These are phyloP conservation scores for Calocybe cyanea DNA, from an alignment of 768 basidiomycete species.

Conservation along the genomic window DNA sequence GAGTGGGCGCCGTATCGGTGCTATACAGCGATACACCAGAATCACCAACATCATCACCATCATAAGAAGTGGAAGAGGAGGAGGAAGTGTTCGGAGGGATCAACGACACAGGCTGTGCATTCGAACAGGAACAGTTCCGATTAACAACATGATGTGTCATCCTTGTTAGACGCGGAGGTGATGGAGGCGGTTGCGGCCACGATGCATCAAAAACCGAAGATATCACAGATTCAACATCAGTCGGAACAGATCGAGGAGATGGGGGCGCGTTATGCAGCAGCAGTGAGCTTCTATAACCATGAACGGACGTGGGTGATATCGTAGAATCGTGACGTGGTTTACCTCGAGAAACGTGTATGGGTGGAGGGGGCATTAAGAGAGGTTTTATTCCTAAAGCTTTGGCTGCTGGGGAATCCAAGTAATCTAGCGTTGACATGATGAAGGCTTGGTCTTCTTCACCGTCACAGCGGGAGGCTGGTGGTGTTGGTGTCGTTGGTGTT, in stretches of 20 bases:
- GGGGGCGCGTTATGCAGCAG: slow-evolving; percentile 11
- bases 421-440: slow-evolving; percentile 39
- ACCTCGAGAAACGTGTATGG: slow-evolving; percentile 12
- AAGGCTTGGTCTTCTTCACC: slow-evolving; percentile 35
- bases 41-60: too few relatives aligned
- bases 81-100: too few relatives aligned
- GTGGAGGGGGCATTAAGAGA: slow-evolving; percentile 19
- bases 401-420: slow-evolving; percentile 42
- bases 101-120: too few relatives aligned
- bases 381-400: slow-evolving; percentile 34
- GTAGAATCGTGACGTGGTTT: slow-evolving; percentile 10
- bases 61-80: too few relatives aligned
- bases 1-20: too few relatives aligned
- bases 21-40: too few relatives aligned
- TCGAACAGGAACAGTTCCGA: too few relatives aligned
- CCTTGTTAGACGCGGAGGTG: slow-evolving; percentile 5
- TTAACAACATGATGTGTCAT: neutral
- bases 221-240: slow-evolving; percentile 30
- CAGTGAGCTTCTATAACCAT: too few relatives aligned
- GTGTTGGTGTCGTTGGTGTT: slow-evolving; percentile 22
- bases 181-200: slow-evolving; percentile 36
- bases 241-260: slow-evolving; percentile 22
- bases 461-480: slow-evolving; percentile 13
- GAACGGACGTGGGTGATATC: slow-evolving; percentile 10
- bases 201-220: slow-evolving; percentile 34